Evolutionary conservation across 2,329 filamentous ascomycete genomes (phyloP).

Genomic region (Didymella arachidicola): DNA sequence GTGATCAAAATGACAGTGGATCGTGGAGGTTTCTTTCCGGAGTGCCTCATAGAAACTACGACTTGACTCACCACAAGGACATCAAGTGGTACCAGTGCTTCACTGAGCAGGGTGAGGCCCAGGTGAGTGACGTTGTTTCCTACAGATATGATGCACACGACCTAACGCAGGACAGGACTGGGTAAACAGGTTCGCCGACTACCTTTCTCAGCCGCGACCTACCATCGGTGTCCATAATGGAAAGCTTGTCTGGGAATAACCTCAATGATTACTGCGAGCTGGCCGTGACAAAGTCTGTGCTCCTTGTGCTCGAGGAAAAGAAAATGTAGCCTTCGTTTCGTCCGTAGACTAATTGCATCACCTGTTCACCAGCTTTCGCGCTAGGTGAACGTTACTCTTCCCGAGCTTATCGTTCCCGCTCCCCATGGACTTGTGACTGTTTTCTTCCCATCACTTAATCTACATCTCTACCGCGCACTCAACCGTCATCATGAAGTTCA

Average conservation of each 20-base stretch:
- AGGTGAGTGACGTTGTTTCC: neutral
- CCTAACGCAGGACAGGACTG: neutral
- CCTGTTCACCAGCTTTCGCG: neutral
- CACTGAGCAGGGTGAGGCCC: neutral
- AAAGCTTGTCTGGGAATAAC: neutral
- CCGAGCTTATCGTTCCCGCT: neutral
- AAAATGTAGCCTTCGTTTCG: neutral
- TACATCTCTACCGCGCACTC: no score
- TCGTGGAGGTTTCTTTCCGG: neutral
- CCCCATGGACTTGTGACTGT: neutral
- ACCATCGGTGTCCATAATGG: neutral
- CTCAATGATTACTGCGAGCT: neutral
- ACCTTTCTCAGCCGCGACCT: neutral
- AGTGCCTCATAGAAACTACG: neutral
- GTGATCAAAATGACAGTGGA: neutral
- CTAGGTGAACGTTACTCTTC: neutral
- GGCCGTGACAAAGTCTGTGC: no score
- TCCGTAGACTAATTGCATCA: neutral
- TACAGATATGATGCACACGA: neutral
- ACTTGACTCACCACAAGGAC: neutral
- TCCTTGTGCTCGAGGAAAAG: no score
- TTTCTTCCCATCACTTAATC: neutral
- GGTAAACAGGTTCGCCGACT: neutral
- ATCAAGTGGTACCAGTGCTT: neutral
- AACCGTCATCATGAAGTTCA: neutral